A percentile compares a stretch with the other conserved stretches of the same genome.
Evolutionary conservation across 805 yeast species (phyloP).

Genomic region (Barnettozyma salicaria): DNA sequence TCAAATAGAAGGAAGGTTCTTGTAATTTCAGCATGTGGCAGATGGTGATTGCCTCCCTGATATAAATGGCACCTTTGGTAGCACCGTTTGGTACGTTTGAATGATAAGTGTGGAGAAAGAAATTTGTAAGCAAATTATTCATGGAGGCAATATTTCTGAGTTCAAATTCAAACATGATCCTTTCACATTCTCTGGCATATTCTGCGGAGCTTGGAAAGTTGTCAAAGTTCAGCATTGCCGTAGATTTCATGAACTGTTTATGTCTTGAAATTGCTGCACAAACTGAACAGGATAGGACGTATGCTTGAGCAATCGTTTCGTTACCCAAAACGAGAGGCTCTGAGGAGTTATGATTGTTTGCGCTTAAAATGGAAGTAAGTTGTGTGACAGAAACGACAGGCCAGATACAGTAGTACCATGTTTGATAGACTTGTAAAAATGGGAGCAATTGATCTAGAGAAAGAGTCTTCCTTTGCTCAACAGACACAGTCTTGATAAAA

Average conservation of each 20-base stretch:
- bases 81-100: conserved; percentile 17
- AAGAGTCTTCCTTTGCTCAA: conserved; percentile 3
- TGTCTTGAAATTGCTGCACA: conserved; percentile 23
- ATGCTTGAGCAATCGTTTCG: conserved; percentile 14
- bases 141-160: conserved; percentile 14
- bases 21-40: conserved; percentile 21
- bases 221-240: conserved; percentile 14
- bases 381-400: conserved; percentile 20
- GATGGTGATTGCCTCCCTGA: conserved; percentile 22
- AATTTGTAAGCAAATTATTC: conserved; percentile 16
- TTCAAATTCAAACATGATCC: conserved; percentile 18
- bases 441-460: conserved; percentile 20
- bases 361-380: conserved; percentile 13
- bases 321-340: conserved; percentile 9
- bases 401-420: conserved; percentile 26
- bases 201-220: conserved; percentile 17
- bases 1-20: conserved; percentile 14
- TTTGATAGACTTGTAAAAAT: conserved; percentile 21
- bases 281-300: conserved; percentile 21
- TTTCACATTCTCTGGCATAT: conserved; percentile 21
- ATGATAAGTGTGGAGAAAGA: conserved; percentile 21
- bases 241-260: conserved; percentile 20
- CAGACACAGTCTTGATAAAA: conserved; percentile 4
- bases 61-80: conserved; percentile 16
- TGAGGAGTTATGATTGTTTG: conserved; percentile 4